phyloP scores from a whole-genome alignment of 2,329 filamentous ascomycete genomes.

The Magnaporthiopsis rhizophila region DNA sequence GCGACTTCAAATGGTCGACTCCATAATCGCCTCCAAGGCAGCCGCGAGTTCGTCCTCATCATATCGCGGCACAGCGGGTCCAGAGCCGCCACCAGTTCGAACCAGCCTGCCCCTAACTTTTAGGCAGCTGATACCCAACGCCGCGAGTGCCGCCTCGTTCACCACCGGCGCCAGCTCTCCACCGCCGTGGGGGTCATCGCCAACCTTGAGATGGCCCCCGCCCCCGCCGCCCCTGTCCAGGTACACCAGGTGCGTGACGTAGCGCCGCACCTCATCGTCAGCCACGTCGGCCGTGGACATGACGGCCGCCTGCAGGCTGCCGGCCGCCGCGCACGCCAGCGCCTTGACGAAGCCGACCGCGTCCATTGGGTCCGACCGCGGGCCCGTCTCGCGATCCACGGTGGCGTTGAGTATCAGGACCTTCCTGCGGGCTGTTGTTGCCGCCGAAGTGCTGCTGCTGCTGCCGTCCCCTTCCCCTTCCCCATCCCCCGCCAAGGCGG shows the following conservation, averaged over 20 bases:
- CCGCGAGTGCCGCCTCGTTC: constrained; percentile 53
- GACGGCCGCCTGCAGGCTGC: constrained; percentile 14
- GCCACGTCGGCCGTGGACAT: constrained; percentile 14
- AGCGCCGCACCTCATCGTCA: constrained; percentile 48
- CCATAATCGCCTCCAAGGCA: constrained; percentile 67
- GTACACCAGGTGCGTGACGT: constrained; percentile 80
- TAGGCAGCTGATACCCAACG: constrained; percentile 68
- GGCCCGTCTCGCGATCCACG: constrained; percentile 80
- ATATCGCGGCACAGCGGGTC: constrained; percentile 50
- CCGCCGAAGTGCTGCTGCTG: not conserved
- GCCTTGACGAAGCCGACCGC: constrained; percentile 78
- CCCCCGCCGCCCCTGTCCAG: constrained; percentile 46
- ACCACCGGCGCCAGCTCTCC: constrained; percentile 57
- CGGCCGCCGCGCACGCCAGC: constrained; percentile 56
- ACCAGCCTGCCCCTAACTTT: constrained; percentile 65
- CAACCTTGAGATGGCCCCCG: not conserved
- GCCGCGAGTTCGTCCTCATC: constrained; percentile 68
- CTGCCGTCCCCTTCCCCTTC: constrained; percentile 45
- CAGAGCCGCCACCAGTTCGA: constrained; percentile 21
- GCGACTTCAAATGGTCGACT: not conserved
- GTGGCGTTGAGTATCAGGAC: constrained; percentile 80
- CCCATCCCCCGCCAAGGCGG: constrained; percentile 44
- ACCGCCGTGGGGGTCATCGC: not conserved
- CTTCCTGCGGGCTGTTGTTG: constrained; percentile 45
- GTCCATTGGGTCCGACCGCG: constrained; percentile 53